Conservation (phyloP, 2,329 filamentous ascomycete genomes). For the Fusarium sororula region DNA sequence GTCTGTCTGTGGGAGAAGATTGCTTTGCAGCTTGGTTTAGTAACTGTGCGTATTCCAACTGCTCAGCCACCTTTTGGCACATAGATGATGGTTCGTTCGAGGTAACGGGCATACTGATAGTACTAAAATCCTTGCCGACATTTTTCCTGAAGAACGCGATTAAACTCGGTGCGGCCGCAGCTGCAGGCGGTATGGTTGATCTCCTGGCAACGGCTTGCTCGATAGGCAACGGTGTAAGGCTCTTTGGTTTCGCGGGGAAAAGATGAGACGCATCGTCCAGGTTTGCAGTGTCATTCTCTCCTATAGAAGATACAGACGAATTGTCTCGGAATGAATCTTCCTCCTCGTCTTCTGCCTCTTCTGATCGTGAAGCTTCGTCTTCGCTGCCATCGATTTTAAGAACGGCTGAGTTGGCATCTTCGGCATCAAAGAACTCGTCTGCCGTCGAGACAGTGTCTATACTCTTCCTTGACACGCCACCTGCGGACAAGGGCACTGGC, state of each 20-base stretch:
- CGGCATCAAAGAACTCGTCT: constrained; percentile 96
- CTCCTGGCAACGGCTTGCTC: constrained; percentile 72
- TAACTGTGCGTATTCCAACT: constrained; percentile 88
- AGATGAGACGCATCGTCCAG: constrained; percentile 69
- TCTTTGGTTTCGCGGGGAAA: constrained; percentile 81
- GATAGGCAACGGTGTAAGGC: constrained; percentile 80
- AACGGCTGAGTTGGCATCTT: constrained; percentile 71
- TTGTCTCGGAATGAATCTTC: constrained; percentile 63
- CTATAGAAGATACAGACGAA: constrained; percentile 68
- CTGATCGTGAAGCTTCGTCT: constrained; percentile 68
- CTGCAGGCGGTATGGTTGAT: constrained; percentile 75
- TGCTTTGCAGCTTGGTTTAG: constrained; percentile 78
- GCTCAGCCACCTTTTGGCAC: constrained; percentile 88
- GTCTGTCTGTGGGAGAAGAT: constrained; percentile 70
- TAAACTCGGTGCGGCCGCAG: constrained; percentile 84
- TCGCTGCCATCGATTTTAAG: constrained; percentile 79
- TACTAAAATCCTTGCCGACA: constrained; percentile 95
- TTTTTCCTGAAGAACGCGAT: constrained; percentile 97
- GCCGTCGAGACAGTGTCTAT: constrained; percentile 81
- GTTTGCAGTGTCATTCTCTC: constrained; percentile 65
- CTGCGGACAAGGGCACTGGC: constrained; percentile 61
- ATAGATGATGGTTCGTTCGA: constrained; percentile 92
- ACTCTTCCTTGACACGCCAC: constrained; percentile 64
- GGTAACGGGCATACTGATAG: constrained; percentile 96
- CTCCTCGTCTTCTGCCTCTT: constrained; percentile 58